Conservation (phyloP, 2,329 filamentous ascomycete genomes). For the Proliferodiscus dingleyae region DNA sequence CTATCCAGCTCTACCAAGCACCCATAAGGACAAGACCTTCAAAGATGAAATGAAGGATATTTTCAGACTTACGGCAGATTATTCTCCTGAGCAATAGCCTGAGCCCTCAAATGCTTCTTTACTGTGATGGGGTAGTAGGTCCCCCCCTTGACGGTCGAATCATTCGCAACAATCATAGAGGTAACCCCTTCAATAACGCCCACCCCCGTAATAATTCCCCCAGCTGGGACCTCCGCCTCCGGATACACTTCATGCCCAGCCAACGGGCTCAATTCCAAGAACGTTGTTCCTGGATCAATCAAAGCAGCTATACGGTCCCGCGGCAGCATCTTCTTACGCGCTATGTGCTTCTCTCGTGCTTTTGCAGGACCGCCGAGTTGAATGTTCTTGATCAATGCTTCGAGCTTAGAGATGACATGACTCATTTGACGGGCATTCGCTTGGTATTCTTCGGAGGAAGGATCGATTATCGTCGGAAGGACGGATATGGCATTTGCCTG, state of each 20-base stretch:
- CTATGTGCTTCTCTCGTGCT: slow-evolving; percentile 80
- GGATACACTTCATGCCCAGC: slow-evolving; percentile 83
- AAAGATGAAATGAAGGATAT: too few species aligned
- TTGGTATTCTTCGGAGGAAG: slow-evolving; percentile 69
- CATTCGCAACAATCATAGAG: slow-evolving; percentile 92
- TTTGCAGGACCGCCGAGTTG: slow-evolving; percentile 75
- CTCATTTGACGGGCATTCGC: slow-evolving; percentile 78
- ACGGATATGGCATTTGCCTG: slow-evolving; percentile 81
- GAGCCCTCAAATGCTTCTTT: slow-evolving; percentile 92
- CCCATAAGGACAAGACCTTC: too few species aligned
- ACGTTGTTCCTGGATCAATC: slow-evolving; percentile 83
- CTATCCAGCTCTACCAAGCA: too few species aligned
- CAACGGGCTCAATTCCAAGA: slow-evolving; percentile 89
- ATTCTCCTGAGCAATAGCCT: slow-evolving; percentile 87
- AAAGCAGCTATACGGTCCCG: slow-evolving; percentile 83
- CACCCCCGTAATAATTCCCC: slow-evolving; percentile 88
- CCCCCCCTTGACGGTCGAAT: slow-evolving; percentile 94
- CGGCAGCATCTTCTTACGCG: slow-evolving; percentile 89
- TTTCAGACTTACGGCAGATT: slow-evolving; percentile 60
- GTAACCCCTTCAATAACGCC: slow-evolving; percentile 85
- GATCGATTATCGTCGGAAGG: slow-evolving; percentile 71
- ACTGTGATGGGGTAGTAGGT: slow-evolving; percentile 97
- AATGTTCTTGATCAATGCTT: slow-evolving; percentile 64
- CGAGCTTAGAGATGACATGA: slow-evolving; percentile 64
- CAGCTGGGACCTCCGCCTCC: slow-evolving; percentile 81